These are phyloP conservation scores for Anthracocystis walkeri DNA, from an alignment of 1,284 basidiomycete genomes.

Conservation along the genomic window DNA sequence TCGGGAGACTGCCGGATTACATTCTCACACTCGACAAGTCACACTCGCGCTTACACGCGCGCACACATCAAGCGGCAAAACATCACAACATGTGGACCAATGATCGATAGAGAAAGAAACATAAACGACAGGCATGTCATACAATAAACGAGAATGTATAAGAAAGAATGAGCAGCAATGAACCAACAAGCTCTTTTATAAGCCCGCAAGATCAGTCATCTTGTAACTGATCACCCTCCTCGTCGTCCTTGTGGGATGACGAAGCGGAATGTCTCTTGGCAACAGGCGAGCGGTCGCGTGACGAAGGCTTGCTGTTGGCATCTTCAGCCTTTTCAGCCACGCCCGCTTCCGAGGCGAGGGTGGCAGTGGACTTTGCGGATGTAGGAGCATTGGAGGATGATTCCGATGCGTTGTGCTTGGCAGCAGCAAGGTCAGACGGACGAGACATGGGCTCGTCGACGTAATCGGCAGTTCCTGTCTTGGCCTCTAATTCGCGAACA, in stretches of 20 bases:
- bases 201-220: constrained; percentile 21
- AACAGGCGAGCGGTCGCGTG: constrained; percentile 24
- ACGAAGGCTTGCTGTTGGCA: background rate
- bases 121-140: background rate
- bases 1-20: too few relatives aligned
- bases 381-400: background rate
- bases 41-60: too few relatives aligned
- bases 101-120: too few relatives aligned
- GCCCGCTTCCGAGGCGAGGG: constrained; percentile 1
- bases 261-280: constrained; percentile 12
- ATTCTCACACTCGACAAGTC: too few relatives aligned
- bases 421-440: constrained; percentile 1
- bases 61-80: too few relatives aligned
- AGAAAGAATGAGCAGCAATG: background rate
- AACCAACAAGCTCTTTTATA: background rate
- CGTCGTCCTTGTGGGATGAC: constrained; percentile 19
- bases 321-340: constrained; percentile 13
- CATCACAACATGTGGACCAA: too few relatives aligned
- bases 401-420: background rate
- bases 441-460: constrained; percentile 18
- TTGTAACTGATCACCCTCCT: constrained; percentile 39
- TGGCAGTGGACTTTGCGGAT: background rate
- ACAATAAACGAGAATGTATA: constrained; percentile 1
- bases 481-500: constrained; percentile 50
- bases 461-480: constrained; percentile 30